Conservation (phyloP, 2,329 filamentous ascomycete genomes). For the Herpotrichia juniperi region DNA sequence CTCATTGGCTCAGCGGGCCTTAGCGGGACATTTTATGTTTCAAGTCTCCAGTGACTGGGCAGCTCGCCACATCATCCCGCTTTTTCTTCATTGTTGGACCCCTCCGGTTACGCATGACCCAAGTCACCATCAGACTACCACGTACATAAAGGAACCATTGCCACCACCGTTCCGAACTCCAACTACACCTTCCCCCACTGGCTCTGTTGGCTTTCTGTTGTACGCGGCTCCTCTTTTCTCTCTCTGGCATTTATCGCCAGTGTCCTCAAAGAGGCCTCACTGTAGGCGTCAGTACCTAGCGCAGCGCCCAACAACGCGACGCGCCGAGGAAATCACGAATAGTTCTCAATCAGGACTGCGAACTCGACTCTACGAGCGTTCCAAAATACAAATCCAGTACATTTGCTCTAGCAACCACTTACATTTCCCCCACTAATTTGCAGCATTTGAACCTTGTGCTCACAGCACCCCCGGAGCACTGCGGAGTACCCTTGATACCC, state of each 20-base stretch:
- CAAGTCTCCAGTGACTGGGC: conserved; percentile 39
- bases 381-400: conserved; percentile 11
- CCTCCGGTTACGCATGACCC: conserved; percentile 40
- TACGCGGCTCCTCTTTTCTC: conserved; percentile 8
- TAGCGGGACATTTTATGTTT: conserved; percentile 46
- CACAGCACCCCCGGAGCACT: not conserved
- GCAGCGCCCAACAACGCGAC: conserved; percentile 24
- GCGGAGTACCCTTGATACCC: conserved; percentile 6
- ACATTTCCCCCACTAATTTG: conserved; percentile 25
- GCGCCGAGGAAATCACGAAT: conserved; percentile 11
- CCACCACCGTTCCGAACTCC: conserved; percentile 15
- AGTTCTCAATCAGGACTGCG: conserved; percentile 12
- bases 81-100: conserved; percentile 27
- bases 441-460: conserved; percentile 13
- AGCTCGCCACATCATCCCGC: conserved; percentile 42
- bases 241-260: conserved; percentile 7
- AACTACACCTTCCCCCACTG: conserved; percentile 6
- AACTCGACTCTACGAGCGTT: conserved; percentile 19
- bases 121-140: conserved; percentile 11
- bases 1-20: conserved; percentile 36
- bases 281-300: conserved; percentile 22
- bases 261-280: conserved; percentile 25
- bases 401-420: conserved; percentile 22
- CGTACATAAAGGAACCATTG: conserved; percentile 36
- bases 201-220: conserved; percentile 14